Percentiles rank a stretch among this genome's conserved stretches.
Conservation (phyloP, 805 yeast species). For the Hanseniaspora mollemarum region DNA sequence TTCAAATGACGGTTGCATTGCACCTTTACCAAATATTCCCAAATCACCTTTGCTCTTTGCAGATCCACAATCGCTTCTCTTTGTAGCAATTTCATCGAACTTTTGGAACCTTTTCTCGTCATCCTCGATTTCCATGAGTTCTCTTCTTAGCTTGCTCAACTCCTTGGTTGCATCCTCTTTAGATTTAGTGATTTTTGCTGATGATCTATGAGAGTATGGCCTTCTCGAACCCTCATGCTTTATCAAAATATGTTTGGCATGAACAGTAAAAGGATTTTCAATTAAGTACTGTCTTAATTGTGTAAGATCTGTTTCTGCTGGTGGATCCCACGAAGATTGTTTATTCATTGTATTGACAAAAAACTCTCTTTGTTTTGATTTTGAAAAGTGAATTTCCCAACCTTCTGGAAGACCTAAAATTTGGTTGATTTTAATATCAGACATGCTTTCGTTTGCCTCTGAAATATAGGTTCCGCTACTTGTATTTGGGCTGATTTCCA, state of each 20-base stretch:
- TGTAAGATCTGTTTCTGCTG: constrained; percentile 62
- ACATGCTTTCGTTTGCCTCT: no score
- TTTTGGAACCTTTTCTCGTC: constrained; percentile 60
- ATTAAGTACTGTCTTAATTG: constrained; percentile 47
- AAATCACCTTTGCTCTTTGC: constrained; percentile 83
- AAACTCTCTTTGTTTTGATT: constrained; percentile 75
- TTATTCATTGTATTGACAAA: constrained; percentile 58
- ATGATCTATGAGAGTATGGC: constrained; percentile 84
- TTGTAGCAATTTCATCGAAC: constrained; percentile 65
- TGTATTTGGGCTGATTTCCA: no score
- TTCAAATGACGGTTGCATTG: constrained; percentile 93
- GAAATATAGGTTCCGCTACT: no score
- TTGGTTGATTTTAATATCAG: background rate
- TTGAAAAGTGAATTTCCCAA: constrained; percentile 73
- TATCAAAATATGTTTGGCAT: constrained; percentile 70
- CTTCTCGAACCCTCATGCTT: constrained; percentile 77
- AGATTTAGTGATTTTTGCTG: constrained; percentile 52
- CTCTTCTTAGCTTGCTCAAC: constrained; percentile 44
- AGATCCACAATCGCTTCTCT: constrained; percentile 78
- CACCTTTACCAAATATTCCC: constrained; percentile 78
- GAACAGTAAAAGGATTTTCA: constrained; percentile 53
- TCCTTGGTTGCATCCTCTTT: constrained; percentile 74
- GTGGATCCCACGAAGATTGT: constrained; percentile 84
- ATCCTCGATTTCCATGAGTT: constrained; percentile 35
- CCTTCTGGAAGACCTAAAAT: constrained; percentile 70